A percentile compares a stretch with the other conserved stretches of the same genome.
Evolutionary conservation across 257 asterid species (phyloP).

Genomic region (Misopates orontium): DNA sequence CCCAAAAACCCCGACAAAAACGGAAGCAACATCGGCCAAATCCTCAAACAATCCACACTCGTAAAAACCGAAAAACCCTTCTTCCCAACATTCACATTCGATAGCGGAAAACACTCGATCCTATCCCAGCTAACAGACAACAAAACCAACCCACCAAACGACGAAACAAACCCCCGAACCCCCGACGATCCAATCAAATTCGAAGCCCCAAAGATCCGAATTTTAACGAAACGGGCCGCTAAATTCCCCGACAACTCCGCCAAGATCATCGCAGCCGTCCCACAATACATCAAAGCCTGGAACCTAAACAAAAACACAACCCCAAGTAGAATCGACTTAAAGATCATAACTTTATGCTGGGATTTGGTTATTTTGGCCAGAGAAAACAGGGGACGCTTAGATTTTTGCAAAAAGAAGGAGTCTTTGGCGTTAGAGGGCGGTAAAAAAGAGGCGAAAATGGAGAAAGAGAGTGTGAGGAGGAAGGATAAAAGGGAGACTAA

Average conservation of each 20-base stretch:
- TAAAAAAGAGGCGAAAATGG: slow-evolving; percentile 39
- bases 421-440: too few relatives aligned
- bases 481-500: slow-evolving; percentile 79
- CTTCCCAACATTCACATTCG: slow-evolving; percentile 54
- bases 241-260: slow-evolving; percentile 82
- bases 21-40: slow-evolving; percentile 92
- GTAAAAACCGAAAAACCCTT: slow-evolving; percentile 49
- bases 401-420: too few relatives aligned
- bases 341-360: slow-evolving; percentile 51
- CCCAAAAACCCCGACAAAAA: slow-evolving; percentile 82
- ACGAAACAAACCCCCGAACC: slow-evolving; percentile 67
- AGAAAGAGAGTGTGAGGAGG: slow-evolving; percentile 58
- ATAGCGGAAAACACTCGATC: slow-evolving; percentile 81
- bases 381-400: slow-evolving; percentile 44
- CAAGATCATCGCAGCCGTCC: slow-evolving; percentile 85
- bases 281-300: slow-evolving; percentile 87
- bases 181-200: slow-evolving; percentile 42
- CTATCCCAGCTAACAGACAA: slow-evolving; percentile 93
- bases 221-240: slow-evolving; percentile 67
- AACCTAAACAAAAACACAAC: slow-evolving; percentile 68
- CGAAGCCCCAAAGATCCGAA: slow-evolving; percentile 31
- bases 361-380: slow-evolving; percentile 44
- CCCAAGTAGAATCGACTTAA: slow-evolving; percentile 68
- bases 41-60: slow-evolving; percentile 64
- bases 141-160: slow-evolving; percentile 58